Evolutionary conservation across 2,329 filamentous ascomycete species (phyloP).

Genomic region (Zasmidium cellare): DNA sequence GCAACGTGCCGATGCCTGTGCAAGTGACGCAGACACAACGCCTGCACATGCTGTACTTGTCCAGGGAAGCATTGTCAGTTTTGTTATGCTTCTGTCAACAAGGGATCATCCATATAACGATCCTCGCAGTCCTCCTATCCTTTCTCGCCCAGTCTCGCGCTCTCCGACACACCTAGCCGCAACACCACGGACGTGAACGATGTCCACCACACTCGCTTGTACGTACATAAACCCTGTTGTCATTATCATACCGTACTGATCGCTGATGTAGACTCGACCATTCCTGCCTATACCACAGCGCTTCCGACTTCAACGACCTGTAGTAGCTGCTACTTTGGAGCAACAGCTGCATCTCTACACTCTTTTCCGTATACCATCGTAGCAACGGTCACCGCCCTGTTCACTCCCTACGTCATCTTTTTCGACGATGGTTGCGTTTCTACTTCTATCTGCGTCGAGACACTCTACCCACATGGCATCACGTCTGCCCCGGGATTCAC

Average conservation of each 20-base stretch:
- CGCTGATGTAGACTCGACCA: background rate
- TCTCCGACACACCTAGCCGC: background rate
- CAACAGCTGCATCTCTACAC: constrained; percentile 2
- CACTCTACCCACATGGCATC: background rate
- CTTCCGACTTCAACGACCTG: background rate
- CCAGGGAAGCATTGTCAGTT: background rate
- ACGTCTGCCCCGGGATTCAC: background rate
- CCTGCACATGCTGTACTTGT: background rate
- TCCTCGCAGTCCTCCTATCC: background rate
- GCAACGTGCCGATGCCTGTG: background rate
- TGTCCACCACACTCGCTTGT: background rate
- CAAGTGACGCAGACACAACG: background rate
- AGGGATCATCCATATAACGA: background rate
- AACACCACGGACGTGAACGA: background rate
- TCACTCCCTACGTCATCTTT: background rate
- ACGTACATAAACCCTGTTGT: background rate
- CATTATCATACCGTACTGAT: too few species aligned
- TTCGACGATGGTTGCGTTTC: background rate
- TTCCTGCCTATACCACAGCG: background rate
- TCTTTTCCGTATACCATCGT: constrained; percentile 6
- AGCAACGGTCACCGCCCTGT: background rate
- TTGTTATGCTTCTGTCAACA: background rate
- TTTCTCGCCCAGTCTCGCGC: background rate
- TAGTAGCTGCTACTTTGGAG: constrained; percentile 6
- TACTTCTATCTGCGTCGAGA: background rate